These are phyloP conservation scores for Eucalyptus regnans DNA, from an alignment of 345 rosid genomes.

Conservation along the genomic window DNA sequence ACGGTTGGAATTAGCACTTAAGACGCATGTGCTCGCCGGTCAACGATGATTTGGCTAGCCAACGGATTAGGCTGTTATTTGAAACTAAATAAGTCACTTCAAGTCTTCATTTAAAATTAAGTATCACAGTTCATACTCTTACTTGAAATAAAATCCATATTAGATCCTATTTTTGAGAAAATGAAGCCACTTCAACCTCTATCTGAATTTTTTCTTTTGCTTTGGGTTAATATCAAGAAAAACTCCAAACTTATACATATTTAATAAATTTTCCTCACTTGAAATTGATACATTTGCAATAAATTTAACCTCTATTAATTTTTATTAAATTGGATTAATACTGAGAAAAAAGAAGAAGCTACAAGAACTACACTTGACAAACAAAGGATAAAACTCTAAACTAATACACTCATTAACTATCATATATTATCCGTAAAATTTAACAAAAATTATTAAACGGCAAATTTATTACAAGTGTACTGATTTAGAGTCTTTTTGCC, in stretches of 20 bases:
- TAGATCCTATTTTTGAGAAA: neutral
- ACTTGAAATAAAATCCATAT: fast-evolving
- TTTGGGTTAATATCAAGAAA: no score
- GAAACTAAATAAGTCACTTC: neutral
- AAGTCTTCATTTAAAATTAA: neutral
- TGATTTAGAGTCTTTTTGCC: fast-evolving
- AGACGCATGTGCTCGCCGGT: neutral
- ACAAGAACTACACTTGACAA: no score
- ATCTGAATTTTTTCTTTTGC: neutral
- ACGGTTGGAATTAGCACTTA: neutral
- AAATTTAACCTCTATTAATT: no score
- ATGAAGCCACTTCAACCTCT: neutral
- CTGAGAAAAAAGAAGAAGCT: no score
- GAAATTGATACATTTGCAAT: fast-evolving
- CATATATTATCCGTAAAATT: no score
- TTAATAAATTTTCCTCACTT: no score
- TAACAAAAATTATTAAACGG: fast-evolving
- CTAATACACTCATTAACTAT: no score
- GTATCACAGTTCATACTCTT: fast-evolving
- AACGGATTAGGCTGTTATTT: neutral
- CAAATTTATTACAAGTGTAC: no score
- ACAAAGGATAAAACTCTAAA: no score
- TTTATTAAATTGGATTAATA: fast-evolving
- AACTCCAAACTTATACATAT: no score
- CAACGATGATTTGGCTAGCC: neutral